A percentile compares a stretch with the other conserved stretches of the same genome.
Evolutionary conservation across 371 early-diverging fungal species (phyloP).

Genomic region (Fennellomyces sp.): DNA sequence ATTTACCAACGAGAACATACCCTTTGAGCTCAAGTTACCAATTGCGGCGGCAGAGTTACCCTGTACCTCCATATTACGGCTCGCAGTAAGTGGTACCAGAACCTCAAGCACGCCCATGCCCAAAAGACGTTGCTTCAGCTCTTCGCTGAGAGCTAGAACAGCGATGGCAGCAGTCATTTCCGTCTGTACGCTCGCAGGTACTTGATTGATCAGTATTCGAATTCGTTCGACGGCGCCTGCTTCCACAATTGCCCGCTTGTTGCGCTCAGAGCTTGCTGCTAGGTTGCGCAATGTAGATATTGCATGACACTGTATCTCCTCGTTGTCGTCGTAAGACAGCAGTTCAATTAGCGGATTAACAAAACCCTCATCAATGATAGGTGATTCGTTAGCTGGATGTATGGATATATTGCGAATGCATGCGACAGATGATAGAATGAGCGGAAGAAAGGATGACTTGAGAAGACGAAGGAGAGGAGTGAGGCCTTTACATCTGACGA

Average conservation of each 20-base stretch:
- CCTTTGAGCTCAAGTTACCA: slow-evolving; percentile 80
- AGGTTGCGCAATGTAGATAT: slow-evolving; percentile 87
- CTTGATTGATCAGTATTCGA: slow-evolving; percentile 60
- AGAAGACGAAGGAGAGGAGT: slow-evolving; percentile 75
- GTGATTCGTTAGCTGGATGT: slow-evolving; percentile 84
- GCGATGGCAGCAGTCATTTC: slow-evolving; percentile 92
- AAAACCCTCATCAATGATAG: slow-evolving; percentile 84
- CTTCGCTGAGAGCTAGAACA: slow-evolving; percentile 82
- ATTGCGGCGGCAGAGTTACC: slow-evolving; percentile 87
- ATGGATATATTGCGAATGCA: slow-evolving; percentile 94
- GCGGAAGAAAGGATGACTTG: slow-evolving; percentile 76
- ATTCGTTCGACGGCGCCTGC: slow-evolving; percentile 84
- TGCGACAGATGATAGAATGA: slow-evolving; percentile 89
- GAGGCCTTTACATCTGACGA: slow-evolving; percentile 82
- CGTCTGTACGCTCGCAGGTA: slow-evolving; percentile 69
- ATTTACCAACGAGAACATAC: slow-evolving; percentile 26
- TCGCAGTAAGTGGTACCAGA: slow-evolving; percentile 73
- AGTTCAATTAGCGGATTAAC: slow-evolving; percentile 76
- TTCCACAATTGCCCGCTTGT: slow-evolving; percentile 79
- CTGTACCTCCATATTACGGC: slow-evolving; percentile 73
- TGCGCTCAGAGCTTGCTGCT: slow-evolving; percentile 81
- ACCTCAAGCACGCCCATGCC: slow-evolving; percentile 66
- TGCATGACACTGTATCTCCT: slow-evolving; percentile 88
- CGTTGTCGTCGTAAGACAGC: slow-evolving; percentile 71
- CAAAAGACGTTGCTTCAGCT: slow-evolving; percentile 73